These are phyloP conservation scores for Oemleria cerasiformis DNA, from an alignment of 306 rosid species.

Conservation along the genomic window DNA sequence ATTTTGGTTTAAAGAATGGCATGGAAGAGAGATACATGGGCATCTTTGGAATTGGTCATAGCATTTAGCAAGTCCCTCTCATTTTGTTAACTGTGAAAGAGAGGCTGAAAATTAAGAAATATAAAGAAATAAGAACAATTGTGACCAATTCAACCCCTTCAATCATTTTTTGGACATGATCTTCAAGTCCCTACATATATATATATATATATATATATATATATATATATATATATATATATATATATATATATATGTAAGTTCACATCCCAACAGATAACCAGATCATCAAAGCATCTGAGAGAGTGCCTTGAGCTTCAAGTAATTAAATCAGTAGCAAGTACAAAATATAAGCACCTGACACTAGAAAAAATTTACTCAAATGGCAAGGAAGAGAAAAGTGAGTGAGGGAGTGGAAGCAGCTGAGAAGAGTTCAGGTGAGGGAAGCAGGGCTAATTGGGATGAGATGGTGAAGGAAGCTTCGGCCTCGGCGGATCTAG, in stretches of 20 bases:
- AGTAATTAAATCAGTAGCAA: slow-evolving; percentile 5
- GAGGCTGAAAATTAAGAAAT: slow-evolving; percentile 29
- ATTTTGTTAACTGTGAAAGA: slow-evolving; percentile 27
- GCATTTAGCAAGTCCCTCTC: slow-evolving; percentile 23
- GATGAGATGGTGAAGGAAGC: slow-evolving; percentile 84
- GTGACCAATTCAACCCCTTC: slow-evolving; percentile 44
- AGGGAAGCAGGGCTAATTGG: slow-evolving; percentile 51
- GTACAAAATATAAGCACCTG: not conserved
- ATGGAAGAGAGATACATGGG: slow-evolving; percentile 20
- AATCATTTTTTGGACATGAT: slow-evolving; percentile 24
- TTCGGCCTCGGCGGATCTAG: slow-evolving; percentile 47
- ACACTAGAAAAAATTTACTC: not conserved
- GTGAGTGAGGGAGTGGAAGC: slow-evolving; percentile 46
- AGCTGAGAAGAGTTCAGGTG: slow-evolving; percentile 37
- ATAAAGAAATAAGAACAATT: slow-evolving; percentile 38
- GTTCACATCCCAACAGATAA: slow-evolving; percentile 22
- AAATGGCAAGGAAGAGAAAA: slow-evolving; percentile 89
- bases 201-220: slow-evolving; percentile 9
- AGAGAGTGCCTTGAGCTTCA: slow-evolving; percentile 20
- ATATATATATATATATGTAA: not conserved
- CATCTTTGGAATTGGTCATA: slow-evolving; percentile 44
- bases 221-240: slow-evolving; percentile 27
- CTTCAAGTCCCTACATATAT: slow-evolving; percentile 27
- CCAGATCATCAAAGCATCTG: slow-evolving; percentile 20
- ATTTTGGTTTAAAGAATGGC: slow-evolving; percentile 8